Base-by-base conservation (phyloP, 169 alveolate genomes). In the Sarcocystis neurona region DNA sequence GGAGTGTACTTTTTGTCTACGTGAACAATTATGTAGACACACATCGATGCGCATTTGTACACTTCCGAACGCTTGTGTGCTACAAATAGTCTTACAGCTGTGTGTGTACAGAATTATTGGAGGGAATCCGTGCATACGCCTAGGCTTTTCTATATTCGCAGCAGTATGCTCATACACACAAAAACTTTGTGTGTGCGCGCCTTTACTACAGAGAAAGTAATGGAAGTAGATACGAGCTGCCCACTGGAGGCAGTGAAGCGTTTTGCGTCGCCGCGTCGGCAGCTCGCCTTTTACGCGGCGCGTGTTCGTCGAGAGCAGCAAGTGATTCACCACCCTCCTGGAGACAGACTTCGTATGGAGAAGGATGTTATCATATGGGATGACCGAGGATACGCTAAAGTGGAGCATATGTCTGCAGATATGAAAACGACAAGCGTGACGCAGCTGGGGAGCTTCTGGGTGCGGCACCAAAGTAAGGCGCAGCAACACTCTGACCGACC, bases 161-260 rank as follows among this genome's bases (percentile, higher is more conserved):
- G 18, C 39, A 1, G 39, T 58, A 32, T 58, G 70, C n/a, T 10
- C n/a, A 10, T 34, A 23, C 39, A 68, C 44, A 30, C 79, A 10
- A 2, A 10, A 1, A 30, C 34, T 68, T 68, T 46, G 32, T 15
- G 43, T 30, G 79, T 68, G 47, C 18, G 53, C 27, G 82, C 41
- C 23, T 32, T 37, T 34, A 39, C 46, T 72, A 53, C 56, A 72
- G 82, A 39, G 4, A 18, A 41, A 4, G 56, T 43, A 30, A 23
- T 72, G 46, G 41, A 72, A 5, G 82, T 72, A 0, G 82, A 72
- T 39, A 53, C 41, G 53, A 4, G 58, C 20, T 72, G 82, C 27
- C 82, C 82, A 1, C 50, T 72, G 50, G 82, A 72, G 46, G 82
- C 53, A 41, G 82, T 72, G 2, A 72, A 72, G 27, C 82, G 82